Percentiles rank a stretch among this genome's conserved stretches.
These are phyloP conservation scores for Xerocomus brunneocitrinus DNA, from an alignment of 768 basidiomycete genomes.

Conservation along the genomic window DNA sequence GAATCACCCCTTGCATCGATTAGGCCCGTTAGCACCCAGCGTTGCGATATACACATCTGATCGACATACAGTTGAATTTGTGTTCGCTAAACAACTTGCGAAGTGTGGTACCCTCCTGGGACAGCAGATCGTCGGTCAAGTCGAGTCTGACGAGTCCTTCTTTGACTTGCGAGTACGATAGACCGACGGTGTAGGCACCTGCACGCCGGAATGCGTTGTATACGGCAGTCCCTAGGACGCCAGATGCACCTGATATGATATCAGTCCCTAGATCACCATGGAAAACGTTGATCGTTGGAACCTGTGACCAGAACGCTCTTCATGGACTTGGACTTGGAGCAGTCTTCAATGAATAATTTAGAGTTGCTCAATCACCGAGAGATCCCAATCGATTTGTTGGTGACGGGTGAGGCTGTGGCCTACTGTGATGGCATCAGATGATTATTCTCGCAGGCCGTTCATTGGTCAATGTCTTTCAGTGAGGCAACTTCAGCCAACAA, in stretches of 20 bases:
- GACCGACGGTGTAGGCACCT: slow-evolving; percentile 50
- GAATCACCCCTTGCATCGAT: slow-evolving; percentile 66
- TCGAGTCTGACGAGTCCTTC: slow-evolving; percentile 58
- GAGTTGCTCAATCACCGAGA: neutral
- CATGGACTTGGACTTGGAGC: slow-evolving; percentile 9
- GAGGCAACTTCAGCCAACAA: no score
- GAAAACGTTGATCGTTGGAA: slow-evolving; percentile 8
- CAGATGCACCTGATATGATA: slow-evolving; percentile 70
- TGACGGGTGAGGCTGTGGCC: no score
- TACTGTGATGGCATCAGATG: no score
- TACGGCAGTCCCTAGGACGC: slow-evolving; percentile 82
- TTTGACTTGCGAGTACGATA: slow-evolving; percentile 67
- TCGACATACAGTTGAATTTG: slow-evolving; percentile 64
- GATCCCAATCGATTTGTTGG: no score
- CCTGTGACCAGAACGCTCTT: slow-evolving; percentile 61
- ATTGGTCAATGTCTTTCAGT: neutral
- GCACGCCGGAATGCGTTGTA: slow-evolving; percentile 55
- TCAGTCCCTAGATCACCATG: slow-evolving; percentile 11
- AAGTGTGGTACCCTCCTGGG: slow-evolving; percentile 38
- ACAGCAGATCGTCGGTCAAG: slow-evolving; percentile 46
- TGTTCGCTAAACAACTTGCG: slow-evolving; percentile 50
- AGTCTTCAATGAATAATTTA: neutral
- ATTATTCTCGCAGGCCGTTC: slow-evolving; percentile 1
- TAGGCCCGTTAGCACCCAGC: slow-evolving; percentile 2
- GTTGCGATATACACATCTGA: neutral